phyloP scores from a whole-genome alignment of 2,329 filamentous ascomycete species.

The Epichloe uncinata region DNA sequence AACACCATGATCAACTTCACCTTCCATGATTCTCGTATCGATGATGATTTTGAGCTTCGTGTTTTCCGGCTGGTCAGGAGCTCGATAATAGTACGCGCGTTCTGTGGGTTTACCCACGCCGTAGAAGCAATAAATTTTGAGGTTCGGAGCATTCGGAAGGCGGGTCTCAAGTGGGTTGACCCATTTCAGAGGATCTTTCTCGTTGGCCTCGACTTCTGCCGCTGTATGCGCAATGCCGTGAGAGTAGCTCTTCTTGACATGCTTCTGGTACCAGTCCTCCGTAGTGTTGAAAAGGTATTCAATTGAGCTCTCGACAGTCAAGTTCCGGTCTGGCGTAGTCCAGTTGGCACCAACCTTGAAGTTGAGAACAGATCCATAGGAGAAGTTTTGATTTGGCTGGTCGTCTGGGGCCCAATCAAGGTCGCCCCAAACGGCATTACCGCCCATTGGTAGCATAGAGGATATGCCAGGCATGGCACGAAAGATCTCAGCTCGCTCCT shows the following conservation, averaged over 20 bases:
- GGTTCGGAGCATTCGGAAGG: conserved; percentile 69
- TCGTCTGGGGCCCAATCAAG: conserved; percentile 81
- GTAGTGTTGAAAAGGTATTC: conserved; percentile 64
- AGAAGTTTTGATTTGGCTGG: conserved; percentile 53
- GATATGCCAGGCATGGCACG: conserved; percentile 93
- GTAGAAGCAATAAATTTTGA: conserved; percentile 98
- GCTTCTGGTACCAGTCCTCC: conserved; percentile 73
- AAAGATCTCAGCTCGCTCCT: conserved; percentile 87
- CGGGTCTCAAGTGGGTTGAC: conserved; percentile 87
- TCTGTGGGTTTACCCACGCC: conserved; percentile 90
- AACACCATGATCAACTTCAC: conserved; percentile 71
- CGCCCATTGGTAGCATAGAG: conserved; percentile 91
- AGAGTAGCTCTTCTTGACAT: conserved; percentile 68
- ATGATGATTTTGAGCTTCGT: conserved; percentile 63
- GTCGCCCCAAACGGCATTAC: conserved; percentile 91
- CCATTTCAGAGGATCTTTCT: conserved; percentile 71
- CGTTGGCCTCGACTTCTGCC: conserved; percentile 70
- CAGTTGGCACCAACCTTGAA: conserved; percentile 57
- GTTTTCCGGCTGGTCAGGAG: conserved; percentile 48
- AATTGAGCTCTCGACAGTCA: conserved; percentile 69
- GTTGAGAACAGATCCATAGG: conserved; percentile 71
- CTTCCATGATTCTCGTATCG: conserved; percentile 48
- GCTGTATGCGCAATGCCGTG: conserved; percentile 73
- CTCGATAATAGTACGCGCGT: conserved; percentile 78
- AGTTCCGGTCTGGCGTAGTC: conserved; percentile 54